Percentiles rank a stretch among this genome's conserved stretches.
These are phyloP conservation scores for Phalaenopsis equestris DNA, from an alignment of 106 monocot genomes.

Conservation along the genomic window DNA sequence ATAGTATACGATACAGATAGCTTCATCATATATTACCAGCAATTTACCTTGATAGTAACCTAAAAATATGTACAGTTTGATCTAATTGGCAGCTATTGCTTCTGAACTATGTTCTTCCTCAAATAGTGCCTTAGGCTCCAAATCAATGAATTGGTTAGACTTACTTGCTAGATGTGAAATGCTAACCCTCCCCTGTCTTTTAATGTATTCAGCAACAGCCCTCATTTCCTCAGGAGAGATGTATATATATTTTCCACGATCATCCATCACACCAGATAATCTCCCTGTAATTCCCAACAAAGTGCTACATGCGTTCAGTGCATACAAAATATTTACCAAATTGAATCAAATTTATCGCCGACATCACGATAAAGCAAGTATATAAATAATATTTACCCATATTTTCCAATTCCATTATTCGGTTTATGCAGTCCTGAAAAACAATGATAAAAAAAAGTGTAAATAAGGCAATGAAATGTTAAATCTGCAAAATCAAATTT, in stretches of 20 bases:
- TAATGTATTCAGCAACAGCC: constrained; percentile 90
- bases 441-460: background rate
- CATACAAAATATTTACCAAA: background rate
- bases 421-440: constrained; percentile 86
- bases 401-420: constrained; percentile 60
- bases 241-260: constrained; percentile 91
- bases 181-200: constrained; percentile 71
- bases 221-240: constrained; percentile 91
- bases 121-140: constrained; percentile 58
- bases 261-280: constrained; percentile 96
- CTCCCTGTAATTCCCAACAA: constrained; percentile 37
- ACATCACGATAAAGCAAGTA: background rate
- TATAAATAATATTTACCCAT: constrained; percentile 28
- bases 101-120: constrained; percentile 26
- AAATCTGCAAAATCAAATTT: background rate
- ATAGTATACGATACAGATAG: background rate
- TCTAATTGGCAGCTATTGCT: constrained; percentile 21
- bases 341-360: background rate
- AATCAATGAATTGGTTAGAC: constrained; percentile 96
- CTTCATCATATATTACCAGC: background rate
- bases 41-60: background rate
- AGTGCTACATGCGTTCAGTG: background rate
- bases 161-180: constrained; percentile 85
- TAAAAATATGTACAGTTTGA: background rate
- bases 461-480: background rate